These are phyloP conservation scores for Neurospora sp. DNA, from an alignment of 495 filamentous ascomycete genomes.

Conservation along the genomic window DNA sequence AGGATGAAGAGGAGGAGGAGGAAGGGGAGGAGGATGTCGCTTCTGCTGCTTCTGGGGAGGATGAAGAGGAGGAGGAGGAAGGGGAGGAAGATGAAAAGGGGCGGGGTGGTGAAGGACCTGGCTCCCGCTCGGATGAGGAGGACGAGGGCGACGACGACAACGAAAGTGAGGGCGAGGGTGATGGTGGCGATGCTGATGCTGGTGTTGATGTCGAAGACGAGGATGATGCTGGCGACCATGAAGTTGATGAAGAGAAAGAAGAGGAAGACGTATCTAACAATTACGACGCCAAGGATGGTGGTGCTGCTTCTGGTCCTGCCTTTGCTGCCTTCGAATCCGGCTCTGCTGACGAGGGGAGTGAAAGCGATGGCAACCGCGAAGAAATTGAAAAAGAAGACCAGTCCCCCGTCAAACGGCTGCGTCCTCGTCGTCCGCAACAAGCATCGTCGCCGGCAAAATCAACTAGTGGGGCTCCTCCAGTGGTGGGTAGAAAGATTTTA, in stretches of 20 bases:
- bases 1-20: neutral
- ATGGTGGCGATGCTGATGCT: neutral
- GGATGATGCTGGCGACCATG: no score
- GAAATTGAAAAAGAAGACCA: neutral
- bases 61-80: neutral
- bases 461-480: neutral
- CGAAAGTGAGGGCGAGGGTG: neutral
- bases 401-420: neutral
- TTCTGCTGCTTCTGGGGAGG: conserved; percentile 4
- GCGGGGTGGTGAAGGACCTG: conserved; percentile 5
- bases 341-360: neutral
- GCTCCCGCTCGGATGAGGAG: neutral
- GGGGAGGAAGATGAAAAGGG: neutral
- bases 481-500: neutral
- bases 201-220: conserved; percentile 6
- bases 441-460: neutral
- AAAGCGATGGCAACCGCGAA: neutral
- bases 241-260: conserved; percentile 9
- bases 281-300: no score
- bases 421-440: neutral
- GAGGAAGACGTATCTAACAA: neutral
- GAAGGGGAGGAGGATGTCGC: neutral
- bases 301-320: neutral
- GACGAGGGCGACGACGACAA: neutral
- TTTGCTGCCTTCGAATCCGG: neutral